Conservation (phyloP, 78 protist genomes). For the Dictyostelium firmibasis region DNA sequence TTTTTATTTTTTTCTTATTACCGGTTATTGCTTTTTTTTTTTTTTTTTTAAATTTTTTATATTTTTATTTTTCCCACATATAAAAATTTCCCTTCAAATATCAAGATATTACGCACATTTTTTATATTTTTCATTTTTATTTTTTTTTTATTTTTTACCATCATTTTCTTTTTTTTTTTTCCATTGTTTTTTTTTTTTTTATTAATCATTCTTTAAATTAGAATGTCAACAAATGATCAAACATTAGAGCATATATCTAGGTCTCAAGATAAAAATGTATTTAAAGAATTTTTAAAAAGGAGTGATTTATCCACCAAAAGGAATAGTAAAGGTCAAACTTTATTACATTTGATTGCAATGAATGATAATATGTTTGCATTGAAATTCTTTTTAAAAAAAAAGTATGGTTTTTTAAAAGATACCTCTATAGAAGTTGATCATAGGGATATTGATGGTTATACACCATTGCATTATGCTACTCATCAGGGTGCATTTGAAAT, state of each 20-base stretch:
- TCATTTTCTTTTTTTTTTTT: too few species aligned
- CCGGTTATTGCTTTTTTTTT: too few species aligned
- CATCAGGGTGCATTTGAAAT: conserved; percentile 34
- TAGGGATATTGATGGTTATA: conserved; percentile 53
- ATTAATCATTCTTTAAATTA: too few species aligned
- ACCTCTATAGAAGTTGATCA: neutral
- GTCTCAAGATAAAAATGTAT: neutral
- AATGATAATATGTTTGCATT: conserved; percentile 28
- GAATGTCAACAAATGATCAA: neutral
- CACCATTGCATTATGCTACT: conserved; percentile 23
- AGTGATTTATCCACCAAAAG: neutral
- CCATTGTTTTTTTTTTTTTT: too few species aligned
- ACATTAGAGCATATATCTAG: neutral
- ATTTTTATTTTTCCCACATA: too few species aligned
- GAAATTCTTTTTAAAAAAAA: conserved; percentile 33
- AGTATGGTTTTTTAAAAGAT: conserved; percentile 24
- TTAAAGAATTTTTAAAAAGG: conserved; percentile 25
- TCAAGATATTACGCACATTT: neutral
- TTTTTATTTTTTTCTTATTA: too few species aligned
- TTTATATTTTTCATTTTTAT: too few species aligned
- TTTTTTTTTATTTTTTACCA: too few species aligned
- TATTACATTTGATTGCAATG: conserved; percentile 32
- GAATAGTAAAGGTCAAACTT: conserved; percentile 5
- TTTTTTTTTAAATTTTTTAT: too few species aligned
- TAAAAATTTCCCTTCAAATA: neutral